A percentile compares a stretch with the other conserved stretches of the same genome.
phyloP scores from a whole-genome alignment of 768 basidiomycete species.

The Pleurotus platypus region DNA sequence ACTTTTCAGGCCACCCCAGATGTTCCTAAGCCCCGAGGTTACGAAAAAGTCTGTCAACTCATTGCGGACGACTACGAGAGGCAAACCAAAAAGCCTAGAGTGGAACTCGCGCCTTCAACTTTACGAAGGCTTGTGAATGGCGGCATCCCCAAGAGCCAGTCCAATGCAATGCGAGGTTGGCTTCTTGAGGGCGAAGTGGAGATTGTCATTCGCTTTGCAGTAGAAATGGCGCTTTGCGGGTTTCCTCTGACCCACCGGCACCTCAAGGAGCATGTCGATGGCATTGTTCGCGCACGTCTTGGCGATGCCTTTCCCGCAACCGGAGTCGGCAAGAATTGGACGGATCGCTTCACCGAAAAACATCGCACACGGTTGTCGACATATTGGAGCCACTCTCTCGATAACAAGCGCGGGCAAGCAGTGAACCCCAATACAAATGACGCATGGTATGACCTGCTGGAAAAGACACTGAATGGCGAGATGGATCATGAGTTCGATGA shows the following conservation, averaged over 20 bases:
- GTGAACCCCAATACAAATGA: slow-evolving; percentile 32
- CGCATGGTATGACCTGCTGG: slow-evolving; percentile 29
- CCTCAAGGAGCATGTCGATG: slow-evolving; percentile 21
- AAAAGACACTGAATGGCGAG: slow-evolving; percentile 14
- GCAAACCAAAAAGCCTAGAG: slow-evolving; percentile 9
- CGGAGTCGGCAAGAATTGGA: slow-evolving; percentile 35
- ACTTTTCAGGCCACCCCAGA: background rate
- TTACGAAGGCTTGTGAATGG: slow-evolving; percentile 14
- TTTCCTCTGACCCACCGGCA: slow-evolving; percentile 29
- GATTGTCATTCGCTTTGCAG: slow-evolving; percentile 22
- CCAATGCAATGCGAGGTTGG: slow-evolving; percentile 24
- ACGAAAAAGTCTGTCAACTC: background rate
- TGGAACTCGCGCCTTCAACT: slow-evolving; percentile 14
- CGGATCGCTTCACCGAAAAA: slow-evolving; percentile 23
- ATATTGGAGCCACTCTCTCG: slow-evolving; percentile 26
- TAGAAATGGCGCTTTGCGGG: slow-evolving; percentile 24
- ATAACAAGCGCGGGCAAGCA: slow-evolving; percentile 27
- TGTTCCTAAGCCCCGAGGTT: too few relatives aligned
- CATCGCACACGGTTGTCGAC: slow-evolving; percentile 23
- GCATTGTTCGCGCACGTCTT: slow-evolving; percentile 21
- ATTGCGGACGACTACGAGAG: background rate
- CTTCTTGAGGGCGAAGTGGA: slow-evolving; percentile 25
- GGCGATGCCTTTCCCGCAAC: slow-evolving; percentile 23
- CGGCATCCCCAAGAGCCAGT: slow-evolving; percentile 15
- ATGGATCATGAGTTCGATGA: background rate